Base-by-base conservation (phyloP, 352 stramenopile species). In the Phytophthora pluvialis region DNA sequence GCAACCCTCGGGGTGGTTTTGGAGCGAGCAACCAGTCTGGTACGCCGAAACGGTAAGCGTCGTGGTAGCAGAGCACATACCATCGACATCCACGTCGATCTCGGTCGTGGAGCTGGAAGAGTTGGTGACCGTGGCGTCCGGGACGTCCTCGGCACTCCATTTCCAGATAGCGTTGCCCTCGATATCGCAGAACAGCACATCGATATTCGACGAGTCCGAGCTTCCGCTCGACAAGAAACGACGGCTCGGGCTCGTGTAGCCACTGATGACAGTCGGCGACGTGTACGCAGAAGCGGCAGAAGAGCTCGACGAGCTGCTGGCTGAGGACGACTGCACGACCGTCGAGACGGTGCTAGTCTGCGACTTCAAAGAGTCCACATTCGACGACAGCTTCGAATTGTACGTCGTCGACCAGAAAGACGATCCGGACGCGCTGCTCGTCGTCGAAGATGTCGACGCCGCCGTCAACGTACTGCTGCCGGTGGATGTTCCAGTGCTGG, bases 111-210 rank as follows among this genome's bases (percentile, higher is more conserved):
- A 64, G 40, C 52, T 85, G 15, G 61, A 80, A 11, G 29, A 68
- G 39, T 81, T 78, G 38, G 58, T 78, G 11, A 73, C 51, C 6
- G 67, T 74, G 13, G 69, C 71, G 9, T 79, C 60, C 29, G 72
- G 65, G 28, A 73, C 60, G 11, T 78, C 67, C 40, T 80, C 54
- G n/a, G 73, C 74, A 31, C 72, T 85, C 78, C 76, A 89, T 66
- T 89, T 89, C 83, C 83, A 91, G 39, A 91, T 87, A 31, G 83
- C 83, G 32, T 91, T 91, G 45, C 83, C 83, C 36, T 68, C 69
- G 31, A 91, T 76, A 64, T 91, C 83, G 54, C 83, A 91, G 73
- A 91, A 91, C 10, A 89, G 67, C 29, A 91, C 67, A 50, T 89
- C 73, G 44, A 84, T 71, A 54, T 73, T 77, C 12, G 63, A 72